Base-by-base conservation (phyloP, 345 rosid genomes). In the Populus simonii region DNA sequence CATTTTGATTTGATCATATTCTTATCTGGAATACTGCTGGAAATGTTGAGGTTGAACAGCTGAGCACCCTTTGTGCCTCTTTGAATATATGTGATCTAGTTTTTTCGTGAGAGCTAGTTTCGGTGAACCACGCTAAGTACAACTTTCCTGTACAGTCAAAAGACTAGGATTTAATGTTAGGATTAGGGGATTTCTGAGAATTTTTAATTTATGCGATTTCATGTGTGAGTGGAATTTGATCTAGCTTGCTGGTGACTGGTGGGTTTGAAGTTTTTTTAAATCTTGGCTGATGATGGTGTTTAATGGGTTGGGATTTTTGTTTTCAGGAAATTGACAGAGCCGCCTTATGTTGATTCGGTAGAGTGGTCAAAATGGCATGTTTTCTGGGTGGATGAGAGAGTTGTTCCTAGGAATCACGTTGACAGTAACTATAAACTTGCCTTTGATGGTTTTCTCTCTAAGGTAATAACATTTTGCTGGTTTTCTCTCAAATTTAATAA, bases 331-430 rank as follows among this genome's bases (percentile, higher is more conserved):
- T 78, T 92, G 74, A 82, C 73, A 66, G 91, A 86, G 25, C 74
- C 84, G 7, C 94, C 93, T 8, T 86, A 84, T 35, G 31, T 85
- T 70, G 90, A 89, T 73, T 81, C 89, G 7, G 82, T 94, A 31
- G 96, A 94, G 49, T 94, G 98, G 98, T 87, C 89, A 36, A 90
- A 83, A 76, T 94, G 98, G 96, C 91, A 91, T 66, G 83, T 94
- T 31, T 92, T 94, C 76, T 92, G 97, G 97, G 91, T 90, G 27
- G 97, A 94, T 38, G 97, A 94, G 85, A 86, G 97, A 25, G 96
- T 94, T 79, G 98, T 94, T 70, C 97, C 98, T 0, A 90, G 86
- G 89, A 79, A 90, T 79, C 97, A 94, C 43, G 90, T 76, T 0
- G 96, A 94, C 71, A 91, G 96, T 69, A 94, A 94, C 89, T 91